Base-by-base conservation (phyloP, 257 asterid species). In the Solanum boliviense region DNA sequence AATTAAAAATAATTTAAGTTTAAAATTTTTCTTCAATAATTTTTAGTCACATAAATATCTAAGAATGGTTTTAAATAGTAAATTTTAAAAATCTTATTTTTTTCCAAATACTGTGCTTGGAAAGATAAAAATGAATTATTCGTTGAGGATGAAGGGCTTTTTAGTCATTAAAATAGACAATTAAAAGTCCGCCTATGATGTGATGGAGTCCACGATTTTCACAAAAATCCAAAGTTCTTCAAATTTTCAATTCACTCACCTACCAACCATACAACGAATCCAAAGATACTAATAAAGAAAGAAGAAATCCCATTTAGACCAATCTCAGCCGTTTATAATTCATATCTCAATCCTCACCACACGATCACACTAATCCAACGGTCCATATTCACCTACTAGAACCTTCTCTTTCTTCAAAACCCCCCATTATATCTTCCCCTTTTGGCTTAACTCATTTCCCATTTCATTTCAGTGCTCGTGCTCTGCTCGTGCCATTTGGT, bases 401-500 rank as follows among this genome's bases (percentile, higher is more conserved):
- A 89, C 84, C 70, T 88, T 92, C 92, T 46, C 89, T 70, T 31
- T 4, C 89, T 88, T 88, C 84, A 44, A 56, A 7, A 4, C 15
- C 38, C 46, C 27, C 8, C 88, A 1, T 86, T 85, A 58, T 71
- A 74, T 39, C 41, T 58, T 4, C 32, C 60, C 58, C 12, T 23
- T 58, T 36, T 31, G 39, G 78, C 78, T 31, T 4, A 1, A 3
- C 1, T 0, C 44, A 32, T 4, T 18, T 2, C 23, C 41, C 79
- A 18, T 16, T 72, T 18, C 27, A 32, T 18, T 67, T 31, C 65
- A 25, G 18, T 83, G 89, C 93, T 91, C 83, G 95, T 93, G 96
- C 87, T 87, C 82, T 44, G 58, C 93, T 88, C 89, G 87, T 84
- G 90, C 90, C 95, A 86, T 5, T 38, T 44, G 96, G 95, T 94